Conservation (phyloP, 257 asterid genomes). For the Scutellaria minor region DNA sequence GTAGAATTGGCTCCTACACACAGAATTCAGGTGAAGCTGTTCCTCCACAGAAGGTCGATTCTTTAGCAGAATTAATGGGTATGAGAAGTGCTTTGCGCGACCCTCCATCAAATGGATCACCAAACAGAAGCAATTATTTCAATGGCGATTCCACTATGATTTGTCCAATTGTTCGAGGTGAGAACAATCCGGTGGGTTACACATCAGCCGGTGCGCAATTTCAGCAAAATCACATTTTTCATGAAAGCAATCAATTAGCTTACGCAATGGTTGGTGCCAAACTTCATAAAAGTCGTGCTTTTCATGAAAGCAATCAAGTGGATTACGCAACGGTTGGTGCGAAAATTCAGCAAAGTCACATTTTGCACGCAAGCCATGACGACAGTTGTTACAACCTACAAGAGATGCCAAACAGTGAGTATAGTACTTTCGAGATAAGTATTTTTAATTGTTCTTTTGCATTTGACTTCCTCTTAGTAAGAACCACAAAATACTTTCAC, state of each 20-base stretch:
- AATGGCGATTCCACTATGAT: slow-evolving; percentile 24
- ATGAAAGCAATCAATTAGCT: slow-evolving; percentile 34
- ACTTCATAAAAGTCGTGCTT: slow-evolving; percentile 35
- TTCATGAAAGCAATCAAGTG: slow-evolving; percentile 35
- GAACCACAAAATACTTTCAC: neutral
- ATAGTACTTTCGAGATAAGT: neutral
- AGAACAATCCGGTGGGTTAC: slow-evolving; percentile 34
- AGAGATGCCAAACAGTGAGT: slow-evolving; percentile 55
- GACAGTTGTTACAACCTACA: slow-evolving; percentile 45
- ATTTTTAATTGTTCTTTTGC: slow-evolving; percentile 17
- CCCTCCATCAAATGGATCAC: slow-evolving; percentile 31
- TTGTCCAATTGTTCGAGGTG: slow-evolving; percentile 46
- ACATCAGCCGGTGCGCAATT: slow-evolving; percentile 31
- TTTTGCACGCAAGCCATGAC: slow-evolving; percentile 33
- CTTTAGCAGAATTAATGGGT: slow-evolving; percentile 48
- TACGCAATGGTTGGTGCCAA: slow-evolving; percentile 33
- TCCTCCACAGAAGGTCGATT: slow-evolving; percentile 30
- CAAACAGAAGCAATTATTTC: slow-evolving; percentile 18
- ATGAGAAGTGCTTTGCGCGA: slow-evolving; percentile 32
- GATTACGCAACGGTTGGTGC: slow-evolving; percentile 34
- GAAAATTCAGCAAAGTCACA: slow-evolving; percentile 34
- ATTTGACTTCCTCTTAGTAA: slow-evolving; percentile 5
- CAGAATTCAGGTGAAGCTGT: slow-evolving; percentile 38
- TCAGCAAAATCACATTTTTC: slow-evolving; percentile 40
- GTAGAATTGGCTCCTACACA: slow-evolving; percentile 29